Base-by-base conservation (phyloP, 306 rosid genomes). In the Inga oerstediana region DNA sequence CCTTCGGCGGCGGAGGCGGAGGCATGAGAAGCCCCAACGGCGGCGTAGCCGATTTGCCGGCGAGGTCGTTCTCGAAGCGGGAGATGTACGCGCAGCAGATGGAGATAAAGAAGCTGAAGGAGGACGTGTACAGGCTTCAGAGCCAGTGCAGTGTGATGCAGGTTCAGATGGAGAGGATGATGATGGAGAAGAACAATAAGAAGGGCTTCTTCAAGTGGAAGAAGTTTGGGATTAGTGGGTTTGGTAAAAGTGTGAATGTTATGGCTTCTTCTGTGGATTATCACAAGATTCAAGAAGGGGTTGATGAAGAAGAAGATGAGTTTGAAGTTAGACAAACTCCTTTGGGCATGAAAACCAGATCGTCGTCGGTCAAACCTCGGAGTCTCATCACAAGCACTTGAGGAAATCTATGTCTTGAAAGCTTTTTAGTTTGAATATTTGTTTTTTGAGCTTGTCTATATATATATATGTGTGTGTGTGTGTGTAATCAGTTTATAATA, bases 41-140 rank as follows among this genome's bases (percentile, higher is more conserved):
- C 0, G 85, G 83, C 41, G 75, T 75, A 0, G 86, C 81, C 7
- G 97, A 95, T 10, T 84, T 66, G 2, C 84, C 88, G 0, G 27
- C 64, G 4, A 79, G 96, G 11, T 91, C 94, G 64, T 83, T 82
- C 10, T 95, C 99, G 0, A 93, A 88, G 89, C 86, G 99, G 0
- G 99, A 95, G 84, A 84, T 89, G 81, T 76, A 82, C 2, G 84
- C 81, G 20, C 97, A 92, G 49, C 94, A 93, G 8, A 45, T 75
- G 86, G 98, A 92, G 90, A 88, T 96, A 75, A 89, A 79, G 86
- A 92, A 81, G 88, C 85, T 96, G 79, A 94, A 88, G 71, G 99
- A 96, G 24, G 97, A 94, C 2, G 92, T 96, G 8, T 19, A 78
- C 6, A 90, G 88, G 91, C 92, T 96, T 22, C 98, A 96, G 41